These are phyloP conservation scores for Trichoderma sp. DNA, from an alignment of 2,329 filamentous ascomycete genomes.

Conservation along the genomic window DNA sequence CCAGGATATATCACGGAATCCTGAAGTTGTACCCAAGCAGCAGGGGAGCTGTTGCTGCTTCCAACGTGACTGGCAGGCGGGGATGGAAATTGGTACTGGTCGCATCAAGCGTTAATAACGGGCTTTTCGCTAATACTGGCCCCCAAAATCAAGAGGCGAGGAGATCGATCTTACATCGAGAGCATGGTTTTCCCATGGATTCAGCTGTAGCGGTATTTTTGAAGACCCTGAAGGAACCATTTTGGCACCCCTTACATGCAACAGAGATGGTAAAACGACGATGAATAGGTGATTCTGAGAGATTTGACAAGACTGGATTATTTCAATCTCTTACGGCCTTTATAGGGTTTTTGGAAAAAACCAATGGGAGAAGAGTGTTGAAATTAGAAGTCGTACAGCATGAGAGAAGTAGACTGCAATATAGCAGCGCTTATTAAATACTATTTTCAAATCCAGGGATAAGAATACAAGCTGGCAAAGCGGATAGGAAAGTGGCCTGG, in stretches of 20 bases:
- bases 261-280: not conserved
- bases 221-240: conserved; percentile 17
- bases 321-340: not conserved
- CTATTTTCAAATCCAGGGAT: conserved; percentile 6
- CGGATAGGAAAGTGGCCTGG: not conserved
- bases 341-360: not conserved
- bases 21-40: conserved; percentile 34
- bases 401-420: not conserved
- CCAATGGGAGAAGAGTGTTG: not conserved
- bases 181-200: conserved; percentile 41
- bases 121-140: not conserved
- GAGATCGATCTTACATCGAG: conserved; percentile 37
- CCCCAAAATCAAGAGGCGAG: not conserved
- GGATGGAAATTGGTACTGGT: conserved; percentile 29
- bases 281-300: not conserved
- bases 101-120: not conserved
- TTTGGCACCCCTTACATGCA: not conserved
- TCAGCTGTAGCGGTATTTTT: conserved; percentile 31
- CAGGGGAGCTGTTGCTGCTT: not conserved
- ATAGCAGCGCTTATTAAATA: not conserved
- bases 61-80: not conserved
- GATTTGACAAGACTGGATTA: not conserved
- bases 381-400: not conserved
- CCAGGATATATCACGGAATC: conserved; percentile 58
- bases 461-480: not conserved